Conservation (phyloP, 305 asterid genomes). For the Fraxinus baroniana region DNA sequence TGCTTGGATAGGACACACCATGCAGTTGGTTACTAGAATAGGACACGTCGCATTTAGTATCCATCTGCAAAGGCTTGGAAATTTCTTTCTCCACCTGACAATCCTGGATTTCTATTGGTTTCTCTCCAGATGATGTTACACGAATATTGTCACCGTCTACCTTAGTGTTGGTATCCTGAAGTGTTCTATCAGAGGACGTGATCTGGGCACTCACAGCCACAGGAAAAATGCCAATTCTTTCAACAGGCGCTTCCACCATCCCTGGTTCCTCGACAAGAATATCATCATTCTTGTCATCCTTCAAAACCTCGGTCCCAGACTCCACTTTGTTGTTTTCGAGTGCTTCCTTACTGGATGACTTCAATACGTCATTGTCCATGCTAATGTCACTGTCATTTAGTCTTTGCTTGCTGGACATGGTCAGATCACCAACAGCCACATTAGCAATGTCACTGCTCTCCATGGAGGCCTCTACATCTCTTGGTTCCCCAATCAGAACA, state of each 20-base stretch:
- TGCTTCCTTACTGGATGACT: not conserved
- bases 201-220: not conserved
- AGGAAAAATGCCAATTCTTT: not conserved
- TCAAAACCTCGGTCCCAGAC: not conserved
- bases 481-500: slow-evolving; percentile 6
- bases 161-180: not conserved
- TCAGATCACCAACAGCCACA: not conserved
- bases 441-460: not conserved
- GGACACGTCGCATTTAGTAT: slow-evolving; percentile 22
- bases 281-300: not conserved
- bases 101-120: slow-evolving; percentile 5
- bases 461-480: not conserved
- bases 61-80: slow-evolving; percentile 31
- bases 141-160: slow-evolving; percentile 11
- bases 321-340: not conserved
- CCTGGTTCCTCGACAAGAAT: not conserved
- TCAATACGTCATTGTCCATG: not conserved
- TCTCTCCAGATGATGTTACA: slow-evolving; percentile 7
- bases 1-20: slow-evolving; percentile 37
- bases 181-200: not conserved
- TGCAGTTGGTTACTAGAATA: slow-evolving; percentile 27
- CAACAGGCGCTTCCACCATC: not conserved
- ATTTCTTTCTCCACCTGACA: slow-evolving; percentile 20
- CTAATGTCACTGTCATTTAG: not conserved
- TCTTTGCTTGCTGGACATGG: not conserved